phyloP scores from a whole-genome alignment of 495 filamentous ascomycete species.

The Xylaria cubensis region DNA sequence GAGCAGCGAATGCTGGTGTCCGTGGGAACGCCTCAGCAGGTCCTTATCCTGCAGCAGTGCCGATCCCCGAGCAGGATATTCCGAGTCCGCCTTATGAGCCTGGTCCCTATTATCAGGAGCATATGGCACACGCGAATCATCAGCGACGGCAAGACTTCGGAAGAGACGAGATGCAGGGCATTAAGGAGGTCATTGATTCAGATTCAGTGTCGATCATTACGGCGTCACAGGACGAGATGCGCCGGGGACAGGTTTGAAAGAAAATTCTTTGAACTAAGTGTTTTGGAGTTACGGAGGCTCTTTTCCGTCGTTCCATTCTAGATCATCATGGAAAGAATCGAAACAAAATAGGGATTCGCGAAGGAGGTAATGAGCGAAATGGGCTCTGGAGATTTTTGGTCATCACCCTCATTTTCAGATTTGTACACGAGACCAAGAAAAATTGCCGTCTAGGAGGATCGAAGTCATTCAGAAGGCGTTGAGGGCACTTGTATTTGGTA shows the following conservation, averaged over 20 bases:
- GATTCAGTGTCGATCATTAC: conserved; percentile 6
- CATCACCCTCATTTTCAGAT: background rate
- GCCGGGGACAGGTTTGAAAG: conserved; percentile 21
- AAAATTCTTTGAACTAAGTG: background rate
- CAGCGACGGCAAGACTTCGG: background rate
- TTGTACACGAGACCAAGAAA: background rate
- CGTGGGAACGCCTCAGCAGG: background rate
- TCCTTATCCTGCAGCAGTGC: background rate
- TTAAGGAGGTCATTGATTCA: background rate
- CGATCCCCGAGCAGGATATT: background rate
- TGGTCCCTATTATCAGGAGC: conserved; percentile 14
- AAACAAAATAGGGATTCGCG: background rate
- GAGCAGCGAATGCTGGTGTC: background rate
- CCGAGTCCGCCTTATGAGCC: conserved; percentile 23
- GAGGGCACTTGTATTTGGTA: background rate
- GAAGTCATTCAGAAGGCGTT: background rate
- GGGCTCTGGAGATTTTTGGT: background rate
- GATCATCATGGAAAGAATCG: background rate
- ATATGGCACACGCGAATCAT: conserved; percentile 13
- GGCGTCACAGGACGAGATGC: conserved; percentile 15
- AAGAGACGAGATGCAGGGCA: background rate
- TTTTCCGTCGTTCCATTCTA: background rate
- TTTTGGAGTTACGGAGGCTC: background rate
- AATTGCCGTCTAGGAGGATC: background rate
- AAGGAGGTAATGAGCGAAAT: background rate